Evolutionary conservation across 2,329 filamentous ascomycete genomes (phyloP), one percentile per base, ranked within the genome.

Genomic region (Stagonosporopsis cucurbitacearum): DNA sequence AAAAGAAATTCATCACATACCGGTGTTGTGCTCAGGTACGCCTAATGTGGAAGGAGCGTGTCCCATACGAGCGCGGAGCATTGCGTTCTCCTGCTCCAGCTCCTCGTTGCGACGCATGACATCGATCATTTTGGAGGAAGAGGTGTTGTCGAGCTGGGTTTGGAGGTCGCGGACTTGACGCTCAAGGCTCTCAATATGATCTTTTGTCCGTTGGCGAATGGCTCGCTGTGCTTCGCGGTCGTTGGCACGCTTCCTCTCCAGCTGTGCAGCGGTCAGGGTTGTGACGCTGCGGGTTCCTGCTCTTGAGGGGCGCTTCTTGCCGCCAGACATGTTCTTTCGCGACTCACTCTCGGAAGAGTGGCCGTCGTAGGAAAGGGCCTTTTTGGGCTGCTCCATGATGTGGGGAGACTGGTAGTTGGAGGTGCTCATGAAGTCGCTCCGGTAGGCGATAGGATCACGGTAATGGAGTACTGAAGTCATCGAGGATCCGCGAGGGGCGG

Each of bases 181-280:
- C 63, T 86, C 82, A n/a, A 86, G 77, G 25, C 75, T 76, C 59
- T 86, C 83, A 57, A 85, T 85, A 67, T 84, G 83, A 60, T 84
- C 82, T 61, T 84, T 85, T 37, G 82, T 86, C 57, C 84, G 74
- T 66, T 84, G 82, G 26, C 84, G 81, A 61, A 85, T 86, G 44
- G 82, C 83, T 61, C 83, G 78, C 67, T 86, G 84, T 50, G 84
- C 83, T 70, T 86, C 84, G 58, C 84, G 78, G 68, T 86, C 84
- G 69, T 86, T 86, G 58, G 84, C 84, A 56, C 84, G 78, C 69
- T 86, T 86, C 46, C 84, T 76, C 64, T 86, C 84, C 44, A 86
- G 75, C 65, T 86, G 84, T 54, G 84, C 83, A 28, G 81, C 79
- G 15, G 83, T 84, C 50, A 86, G 75, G 9, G 82, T 82, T 33